Evolutionary conservation across 306 rosid species (phyloP).

Genomic region (Cucumis hystrix): DNA sequence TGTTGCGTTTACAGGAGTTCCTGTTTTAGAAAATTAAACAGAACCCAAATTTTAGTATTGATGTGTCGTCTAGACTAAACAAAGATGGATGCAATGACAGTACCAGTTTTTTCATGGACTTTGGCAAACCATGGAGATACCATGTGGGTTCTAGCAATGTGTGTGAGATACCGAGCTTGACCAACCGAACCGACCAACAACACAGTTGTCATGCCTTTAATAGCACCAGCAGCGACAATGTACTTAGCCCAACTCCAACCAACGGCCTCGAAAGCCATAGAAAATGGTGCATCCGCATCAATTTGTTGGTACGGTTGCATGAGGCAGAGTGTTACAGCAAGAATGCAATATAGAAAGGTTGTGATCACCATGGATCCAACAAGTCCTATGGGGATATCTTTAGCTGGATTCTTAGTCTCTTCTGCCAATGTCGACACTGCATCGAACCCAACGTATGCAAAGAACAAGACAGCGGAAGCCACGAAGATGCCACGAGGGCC

Average conservation of each 20-base stretch:
- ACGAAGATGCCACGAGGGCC: conserved; percentile 40
- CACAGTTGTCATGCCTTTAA: conserved; percentile 83
- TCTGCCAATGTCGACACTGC: conserved; percentile 82
- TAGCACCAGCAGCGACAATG: conserved; percentile 54
- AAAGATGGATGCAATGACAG: background rate
- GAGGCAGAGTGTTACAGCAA: conserved; percentile 60
- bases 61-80: too few species aligned
- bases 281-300: conserved; percentile 38
- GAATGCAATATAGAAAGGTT: conserved; percentile 27
- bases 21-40: background rate
- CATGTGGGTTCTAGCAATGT: conserved; percentile 87
- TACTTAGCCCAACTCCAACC: conserved; percentile 87
- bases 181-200: conserved; percentile 54
- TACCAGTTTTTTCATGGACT: conserved; percentile 41
- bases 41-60: too few species aligned
- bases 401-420: conserved; percentile 66
- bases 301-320: conserved; percentile 25
- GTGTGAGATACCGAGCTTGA: conserved; percentile 75
- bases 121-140: conserved; percentile 75
- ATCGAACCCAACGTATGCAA: conserved; percentile 75
- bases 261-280: conserved; percentile 48
- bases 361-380: conserved; percentile 63
- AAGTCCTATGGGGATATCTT: conserved; percentile 78
- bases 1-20: conserved; percentile 72
- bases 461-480: conserved; percentile 69